Evolutionary conservation across 2,329 filamentous ascomycete species (phyloP), one percentile per base, ranked within the genome.

Genomic region (Colletotrichum spaethianum): DNA sequence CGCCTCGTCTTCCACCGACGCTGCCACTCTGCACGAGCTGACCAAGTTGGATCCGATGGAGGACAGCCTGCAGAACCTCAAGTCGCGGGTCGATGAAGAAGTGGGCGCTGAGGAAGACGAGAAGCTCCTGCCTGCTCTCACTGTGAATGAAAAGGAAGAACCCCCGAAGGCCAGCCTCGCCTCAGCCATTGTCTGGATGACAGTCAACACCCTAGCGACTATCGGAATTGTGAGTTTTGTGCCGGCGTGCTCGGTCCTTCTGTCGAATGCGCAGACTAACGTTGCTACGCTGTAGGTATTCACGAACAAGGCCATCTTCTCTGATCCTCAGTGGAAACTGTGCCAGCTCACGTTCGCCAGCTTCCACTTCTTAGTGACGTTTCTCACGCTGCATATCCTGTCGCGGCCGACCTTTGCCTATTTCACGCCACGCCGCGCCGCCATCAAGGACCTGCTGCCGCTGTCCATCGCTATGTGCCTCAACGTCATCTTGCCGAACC

Each of bases 301-400:
- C 78, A 91, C 89, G 52, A 93, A 93, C 83, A 93, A 93, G 80
- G 87, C 87, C 74, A 92, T 93, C 79, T 93, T 93, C 82, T 88
- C 88, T 31, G 88, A 92, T 73, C 87, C 88, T 20, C 87, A 86
- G 18, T 85, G 92, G 77, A 90, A 89, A 77, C 84, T 90, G 38
- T 87, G 86, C 72, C 91, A 93, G 80, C 86, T 92, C 62, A 88
- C 88, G 44, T 93, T 93, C 77, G 91, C 91, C 60, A 85, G 89
- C 65, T 92, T 93, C 80, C 91, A 93, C 81, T 93, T 93, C 82
- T 83, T 89, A 77, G 83, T 92, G 77, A 93, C 91, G 33, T 91
- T 87, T 80, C 76, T 89, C 3, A 91, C 91, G 12, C 86, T 93
- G n/a, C 91, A 85, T 78, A 80, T 87, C 53, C 84, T 92, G 71